Base-by-base conservation (phyloP, 306 rosid species). In the Quercus parvula region DNA sequence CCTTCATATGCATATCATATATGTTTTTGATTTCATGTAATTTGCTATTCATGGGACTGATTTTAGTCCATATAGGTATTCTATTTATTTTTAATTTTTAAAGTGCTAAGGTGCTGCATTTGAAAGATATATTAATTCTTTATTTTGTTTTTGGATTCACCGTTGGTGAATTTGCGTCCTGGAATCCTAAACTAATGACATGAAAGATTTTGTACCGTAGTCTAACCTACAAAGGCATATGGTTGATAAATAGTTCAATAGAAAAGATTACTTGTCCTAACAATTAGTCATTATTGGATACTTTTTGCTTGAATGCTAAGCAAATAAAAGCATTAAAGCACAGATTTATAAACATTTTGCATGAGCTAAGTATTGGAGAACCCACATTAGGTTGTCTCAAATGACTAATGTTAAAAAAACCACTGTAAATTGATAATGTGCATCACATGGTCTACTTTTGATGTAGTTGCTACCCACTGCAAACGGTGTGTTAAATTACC, bases 1-100 rank as follows among this genome's bases (percentile, higher is more conserved):
- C 38, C 70, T 44, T 68, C 4, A 59, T 56, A 41, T 74, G 5
- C 19, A 62, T 79, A 57, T 15, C 76, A 46, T 66, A 5, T 74
- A 19, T 73, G 69, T 73, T 72, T 74, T 70, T n/a, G 52, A 58
- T 58, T 58, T 27, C 38, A 63, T 54, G 20, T 81, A 54, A 64
- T 17, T 56, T 41, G 76, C 57, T 63, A 81, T 61, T 56, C 30
- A 71, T 58, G 22, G 22, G 25, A 30, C 54, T 84, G 33, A 72
- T 51, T 46, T 58, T 72, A 31, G 17, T 31, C 41, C 67, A 58
- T 63, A 59, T 55, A 79, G 46, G 31, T n/a, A 38, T 70, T 78
- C 38, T 79, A 55, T 22, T 82, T 15, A 41, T 46, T 59, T 30
- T 41, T 52, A 38, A 46, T 71, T 67, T 71, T 38, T 38, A 38